A percentile compares a stretch with the other conserved stretches of the same genome.
Evolutionary conservation across 352 stramenopile genomes (phyloP).

Genomic region (Pythium diclinum): DNA sequence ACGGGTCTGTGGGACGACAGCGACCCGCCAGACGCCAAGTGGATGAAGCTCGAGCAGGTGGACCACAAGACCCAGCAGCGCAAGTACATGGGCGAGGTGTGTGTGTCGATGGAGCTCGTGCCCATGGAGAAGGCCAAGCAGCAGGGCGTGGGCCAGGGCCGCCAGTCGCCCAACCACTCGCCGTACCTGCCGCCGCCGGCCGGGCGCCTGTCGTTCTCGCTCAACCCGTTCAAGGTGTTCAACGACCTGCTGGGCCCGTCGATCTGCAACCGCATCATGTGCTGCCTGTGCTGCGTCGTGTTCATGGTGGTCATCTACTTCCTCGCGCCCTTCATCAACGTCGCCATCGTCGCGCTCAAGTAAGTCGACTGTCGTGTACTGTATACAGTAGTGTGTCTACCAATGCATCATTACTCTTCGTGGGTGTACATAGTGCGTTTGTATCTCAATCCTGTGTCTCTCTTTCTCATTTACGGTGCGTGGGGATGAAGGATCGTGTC

Average conservation of each 20-base stretch:
- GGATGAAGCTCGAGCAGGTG: slow-evolving; percentile 79
- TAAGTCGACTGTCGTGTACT: slow-evolving; percentile 2
- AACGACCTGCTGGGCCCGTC: slow-evolving; percentile 84
- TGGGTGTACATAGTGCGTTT: too few species aligned
- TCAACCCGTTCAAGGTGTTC: slow-evolving; percentile 91
- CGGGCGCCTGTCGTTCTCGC: slow-evolving; percentile 87
- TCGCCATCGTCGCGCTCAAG: slow-evolving; percentile 74
- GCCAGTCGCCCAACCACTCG: slow-evolving; percentile 90
- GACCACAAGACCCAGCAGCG: slow-evolving; percentile 79
- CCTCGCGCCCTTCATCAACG: slow-evolving; percentile 81
- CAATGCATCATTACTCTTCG: too few species aligned
- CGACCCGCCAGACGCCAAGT: slow-evolving; percentile 79
- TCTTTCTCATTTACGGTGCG: background rate
- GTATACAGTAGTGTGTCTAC: background rate
- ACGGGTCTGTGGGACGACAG: slow-evolving; percentile 83
- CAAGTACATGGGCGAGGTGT: slow-evolving; percentile 86
- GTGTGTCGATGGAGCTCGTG: slow-evolving; percentile 85
- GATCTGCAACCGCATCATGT: slow-evolving; percentile 82
- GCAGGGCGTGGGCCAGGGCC: slow-evolving; percentile 76
- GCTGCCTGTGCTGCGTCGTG: slow-evolving; percentile 81
- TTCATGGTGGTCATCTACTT: slow-evolving; percentile 88
- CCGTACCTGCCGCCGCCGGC: slow-evolving; percentile 89
- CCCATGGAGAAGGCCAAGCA: slow-evolving; percentile 82
- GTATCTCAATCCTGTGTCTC: background rate
- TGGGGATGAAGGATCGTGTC: background rate